phyloP scores from a whole-genome alignment of 1,284 basidiomycete genomes.

The Papiliotrema laurentii region DNA sequence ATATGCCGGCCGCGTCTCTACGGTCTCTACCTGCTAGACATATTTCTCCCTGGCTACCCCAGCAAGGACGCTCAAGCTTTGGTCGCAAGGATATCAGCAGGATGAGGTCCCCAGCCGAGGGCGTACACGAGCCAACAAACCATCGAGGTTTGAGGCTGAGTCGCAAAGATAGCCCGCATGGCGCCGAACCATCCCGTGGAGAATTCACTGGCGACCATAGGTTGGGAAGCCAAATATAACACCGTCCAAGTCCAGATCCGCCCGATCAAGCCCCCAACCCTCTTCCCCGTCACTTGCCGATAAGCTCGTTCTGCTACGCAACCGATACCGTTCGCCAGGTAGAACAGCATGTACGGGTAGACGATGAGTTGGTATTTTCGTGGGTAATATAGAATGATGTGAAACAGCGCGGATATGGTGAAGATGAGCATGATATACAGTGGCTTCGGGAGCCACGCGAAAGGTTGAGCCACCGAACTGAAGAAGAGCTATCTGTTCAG shows the following conservation, averaged over 20 bases:
- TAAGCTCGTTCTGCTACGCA: conserved; percentile 4
- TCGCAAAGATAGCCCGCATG: not conserved
- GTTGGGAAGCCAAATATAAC: not conserved
- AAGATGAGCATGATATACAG: conserved; percentile 3
- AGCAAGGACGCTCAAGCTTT: not conserved
- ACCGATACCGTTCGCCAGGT: not conserved
- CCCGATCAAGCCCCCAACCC: conserved; percentile 1
- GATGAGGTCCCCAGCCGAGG: not conserved
- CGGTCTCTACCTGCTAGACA: not conserved
- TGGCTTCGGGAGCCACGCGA: not conserved
- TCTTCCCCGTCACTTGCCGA: not conserved
- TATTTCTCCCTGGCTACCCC: not conserved
- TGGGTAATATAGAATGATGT: conserved; percentile 3
- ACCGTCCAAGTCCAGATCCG: conserved; percentile 3
- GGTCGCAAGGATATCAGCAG: not conserved
- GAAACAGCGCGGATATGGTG: conserved; percentile 1
- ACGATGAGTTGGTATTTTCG: not conserved
- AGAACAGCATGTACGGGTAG: conserved; percentile 5
- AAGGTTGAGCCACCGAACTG: not conserved
- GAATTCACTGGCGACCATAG: conserved; percentile 4
- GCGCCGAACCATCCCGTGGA: conserved; percentile 3
- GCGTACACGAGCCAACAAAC: not conserved
- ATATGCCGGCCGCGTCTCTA: not conserved
- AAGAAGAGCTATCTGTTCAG: conserved; percentile 2
- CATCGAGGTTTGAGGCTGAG: not conserved